Base-by-base conservation (phyloP, 2,329 filamentous ascomycete genomes). In the Aspergillus arachidicola region DNA sequence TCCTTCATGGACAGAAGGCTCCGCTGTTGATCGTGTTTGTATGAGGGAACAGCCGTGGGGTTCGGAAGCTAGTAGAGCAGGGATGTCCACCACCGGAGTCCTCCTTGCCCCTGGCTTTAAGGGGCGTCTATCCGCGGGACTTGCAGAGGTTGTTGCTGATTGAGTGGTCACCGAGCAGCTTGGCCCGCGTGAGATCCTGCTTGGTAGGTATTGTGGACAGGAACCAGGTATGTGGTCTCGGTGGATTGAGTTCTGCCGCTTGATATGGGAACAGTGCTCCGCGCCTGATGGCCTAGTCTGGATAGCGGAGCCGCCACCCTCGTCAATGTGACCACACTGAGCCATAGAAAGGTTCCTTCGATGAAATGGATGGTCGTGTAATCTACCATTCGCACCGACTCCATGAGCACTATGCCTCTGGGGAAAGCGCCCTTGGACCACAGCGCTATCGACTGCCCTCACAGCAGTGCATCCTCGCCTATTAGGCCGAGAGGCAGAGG, bases 341-440 rank as follows among this genome's bases (percentile, higher is more conserved):
- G 74, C 71, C 48, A 66, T 21, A 21, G 75, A 68, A 14, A 77
- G 65, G 32, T 65, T 66, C 50, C 61, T 65, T n/a, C 67, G 71
- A 60, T 78, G 74, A 57, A 78, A 79, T 2, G 75, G 75, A 59
- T 79, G 77, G 10, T 74, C 71, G 2, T 74, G 66, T 34, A 78
- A 57, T 34, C 68, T 64, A 38, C 72, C 71, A 41, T 68, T 71
- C 51, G 68, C 59, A 56, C 64, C 76, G 69, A 75, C 70, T 12
- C 78, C 78, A 70, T 82, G 79, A 0, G 76, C 78, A 64, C 80
- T 81, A 43, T 76, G 72, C 54, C 80, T 72, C 56, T 72, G 68
- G 1, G 76, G 77, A 38, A 81, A 81, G 34, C 76, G 72, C 26
- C 79, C 80, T 58, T 77, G 72, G 28, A 82, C 72, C 28, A 72